Evolutionary conservation across 2,329 filamentous ascomycete genomes (phyloP), one percentile per base, ranked within the genome.

Genomic region (Alternaria sp.): DNA sequence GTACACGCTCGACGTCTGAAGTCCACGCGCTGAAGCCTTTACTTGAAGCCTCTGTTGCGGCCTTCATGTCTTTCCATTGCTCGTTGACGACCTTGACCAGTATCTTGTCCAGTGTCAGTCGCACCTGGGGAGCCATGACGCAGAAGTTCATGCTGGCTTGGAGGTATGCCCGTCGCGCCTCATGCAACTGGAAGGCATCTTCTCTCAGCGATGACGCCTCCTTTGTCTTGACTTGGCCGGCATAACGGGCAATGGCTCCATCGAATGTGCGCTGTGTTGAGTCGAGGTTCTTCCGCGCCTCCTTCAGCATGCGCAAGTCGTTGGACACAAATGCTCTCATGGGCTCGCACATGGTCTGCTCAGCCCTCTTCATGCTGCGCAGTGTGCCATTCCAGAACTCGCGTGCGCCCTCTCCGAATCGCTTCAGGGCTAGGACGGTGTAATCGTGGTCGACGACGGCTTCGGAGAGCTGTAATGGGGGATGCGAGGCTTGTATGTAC

Each of bases 61-160:
- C 82, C 72, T 89, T 91, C 85, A 97, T 90, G 74, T 98, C 93
- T 63, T 89, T 89, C 91, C 92, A 97, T 69, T 97, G 87, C 70
- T 97, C 94, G 55, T 87, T 89, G 62, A 93, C 96, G 12, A 97
- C 85, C 64, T 88, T 89, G 62, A 98, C 92, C 14, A 99, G 84
- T 34, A 98, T 81, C 80, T 91, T 93, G 78, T 99, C 95, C 60
- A 98, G 85, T 1, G 90, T 88, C 69, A 91, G 89, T 49, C 95
- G 89, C 46, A 98, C 81, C 78, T 97, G 93, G 0, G 95, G 94
- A 1, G 92, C 92, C 68, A 93, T 86, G 67, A 95, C 88, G 71
- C 92, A 97, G 76, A 94, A 98, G 78, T 99, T 95, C 87, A 99
- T 89, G 14, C 92, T 94, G 1, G 94, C 91, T 76, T 93, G 94